Percentiles rank a stretch among this genome's conserved stretches.
These are phyloP conservation scores for Cladosporium sp. DNA, from an alignment of 2,329 filamentous ascomycete genomes.

Conservation along the genomic window DNA sequence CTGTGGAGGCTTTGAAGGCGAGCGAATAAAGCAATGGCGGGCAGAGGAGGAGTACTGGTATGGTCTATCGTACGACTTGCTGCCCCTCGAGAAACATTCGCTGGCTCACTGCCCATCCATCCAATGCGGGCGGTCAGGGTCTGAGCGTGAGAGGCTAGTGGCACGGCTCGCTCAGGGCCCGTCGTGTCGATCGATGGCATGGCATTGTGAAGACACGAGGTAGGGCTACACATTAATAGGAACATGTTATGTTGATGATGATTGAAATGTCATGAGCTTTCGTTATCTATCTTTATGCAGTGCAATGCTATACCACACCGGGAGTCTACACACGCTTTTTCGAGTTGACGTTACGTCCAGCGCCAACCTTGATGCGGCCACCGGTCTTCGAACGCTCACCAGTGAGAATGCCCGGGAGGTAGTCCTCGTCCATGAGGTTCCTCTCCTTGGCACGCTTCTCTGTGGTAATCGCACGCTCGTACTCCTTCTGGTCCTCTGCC, in stretches of 20 bases:
- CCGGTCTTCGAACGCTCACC: conserved; percentile 68
- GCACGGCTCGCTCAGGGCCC: conserved; percentile 14
- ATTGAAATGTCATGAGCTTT: conserved; percentile 14
- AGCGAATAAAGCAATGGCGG: background rate
- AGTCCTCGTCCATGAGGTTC: conserved; percentile 94
- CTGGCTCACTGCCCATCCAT: background rate
- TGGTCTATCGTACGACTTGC: conserved; percentile 4
- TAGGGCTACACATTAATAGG: background rate
- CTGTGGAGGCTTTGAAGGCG: conserved; percentile 8
- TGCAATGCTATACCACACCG: background rate
- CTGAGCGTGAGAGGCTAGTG: conserved; percentile 2
- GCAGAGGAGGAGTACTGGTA: background rate
- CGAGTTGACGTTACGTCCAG: conserved; percentile 83
- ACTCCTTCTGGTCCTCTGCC: conserved; percentile 96
- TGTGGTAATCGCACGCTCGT: conserved; percentile 62
- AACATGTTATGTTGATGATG: background rate
- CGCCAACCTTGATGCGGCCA: conserved; percentile 76
- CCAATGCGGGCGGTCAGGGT: conserved; percentile 3
- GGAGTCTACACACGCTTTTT: conserved; percentile 54
- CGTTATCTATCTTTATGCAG: conserved; percentile 13
- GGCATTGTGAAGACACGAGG: background rate
- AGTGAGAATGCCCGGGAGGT: conserved; percentile 79
- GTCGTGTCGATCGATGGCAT: conserved; percentile 3
- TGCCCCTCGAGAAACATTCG: conserved; percentile 13
- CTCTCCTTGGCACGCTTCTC: conserved; percentile 67